Base-by-base conservation (phyloP, 1,139 yeast genomes). In the Yamadazyma pseudoaaseri region DNA sequence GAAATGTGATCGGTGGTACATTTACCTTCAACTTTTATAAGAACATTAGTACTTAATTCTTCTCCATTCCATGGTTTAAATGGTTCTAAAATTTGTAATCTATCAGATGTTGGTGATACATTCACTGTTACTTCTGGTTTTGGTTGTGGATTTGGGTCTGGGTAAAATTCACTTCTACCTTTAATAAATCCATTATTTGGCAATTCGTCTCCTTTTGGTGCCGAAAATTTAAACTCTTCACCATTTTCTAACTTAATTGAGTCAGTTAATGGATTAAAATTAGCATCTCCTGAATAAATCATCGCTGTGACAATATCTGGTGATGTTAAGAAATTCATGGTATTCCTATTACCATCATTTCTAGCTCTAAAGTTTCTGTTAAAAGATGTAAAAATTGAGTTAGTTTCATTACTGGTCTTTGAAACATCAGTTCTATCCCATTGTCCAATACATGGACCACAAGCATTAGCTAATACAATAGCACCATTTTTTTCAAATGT, bases 361-460 rank as follows among this genome's bases (percentile, higher is more conserved):
- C 98, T 82, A 25, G 97, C 95, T 56, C 90, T 78, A 73, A 92
- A 92, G 64, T 92, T 92, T 72, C 98, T 81, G 73, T 92, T 92
- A 73, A 89, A 92, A 10, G 96, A 86, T 16, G 97, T 86, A 68
- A 92, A 84, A 42, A 92, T 92, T 35, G 97, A 87, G 56, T 90
- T 90, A 34, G 61, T 62, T 38, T 76, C 81, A 33, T 79, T 72
- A 6, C 84, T 77, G 35, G 75, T 76, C 59, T 83, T 82, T 34
- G 82, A 71, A 33, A 82, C 73, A 42, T 70, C 75, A 11, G 63
- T 51, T 65, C 98, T 81, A 58, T 89, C 96, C 98, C 98, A 92
- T 70, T 92, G 98, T 65, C 98, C 98, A 61, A 92, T 92, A 80
- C 98, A 90, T 67, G 98, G 98, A 66, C 98, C 98, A 79, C 98